Base-by-base conservation (phyloP, 2,329 filamentous ascomycete species). In the Xylaria sp. region DNA sequence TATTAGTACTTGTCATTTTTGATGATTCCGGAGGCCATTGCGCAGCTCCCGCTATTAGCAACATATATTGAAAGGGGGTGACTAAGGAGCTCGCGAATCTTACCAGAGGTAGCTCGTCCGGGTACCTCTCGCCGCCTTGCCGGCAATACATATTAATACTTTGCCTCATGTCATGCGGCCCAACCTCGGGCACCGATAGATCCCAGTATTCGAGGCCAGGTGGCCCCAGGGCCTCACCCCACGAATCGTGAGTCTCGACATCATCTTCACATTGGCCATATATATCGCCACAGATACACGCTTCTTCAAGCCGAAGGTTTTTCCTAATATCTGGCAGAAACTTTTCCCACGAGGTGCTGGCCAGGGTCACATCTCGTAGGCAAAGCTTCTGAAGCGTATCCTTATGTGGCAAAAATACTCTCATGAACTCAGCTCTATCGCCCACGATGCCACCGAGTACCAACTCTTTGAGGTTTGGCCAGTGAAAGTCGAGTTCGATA, bases 241-340 rank as follows among this genome's bases (percentile, higher is more conserved):
- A 66, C 20, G 52, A 10, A 8, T 61, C 60, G 13, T 64, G 34
- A 25, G 25, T 28, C 10, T 60, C 57, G 39, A 45, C 71, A 13
- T 60, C 60, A 46, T 63, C 60, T 68, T 76, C 74, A 20, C 32
- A 32, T n/a, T 46, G 32, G 1, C 75, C 75, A 9, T 66, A 68
- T 12, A 77, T 36, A 28, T 71, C 65, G 18, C 74, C 75, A 53
- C 72, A 76, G 25, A 78, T 73, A 46, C 72, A 74, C 15, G 71
- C 73, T 1, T 72, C 64, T 4, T 71, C 67, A 15, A 78, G 59
- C 41, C 63, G 25, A 52, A 77, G 57, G 10, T 60, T 69, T n/a
- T 65, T 68, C 55, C 74, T 67, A n/a, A 77, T 76, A 32, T 73
- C 65, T 4, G 70, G 70, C 48, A 77, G 66, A n/a, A 78, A 68